phyloP scores from a whole-genome alignment of 2,329 filamentous ascomycete species.

The Pseudogymnoascus sp. region DNA sequence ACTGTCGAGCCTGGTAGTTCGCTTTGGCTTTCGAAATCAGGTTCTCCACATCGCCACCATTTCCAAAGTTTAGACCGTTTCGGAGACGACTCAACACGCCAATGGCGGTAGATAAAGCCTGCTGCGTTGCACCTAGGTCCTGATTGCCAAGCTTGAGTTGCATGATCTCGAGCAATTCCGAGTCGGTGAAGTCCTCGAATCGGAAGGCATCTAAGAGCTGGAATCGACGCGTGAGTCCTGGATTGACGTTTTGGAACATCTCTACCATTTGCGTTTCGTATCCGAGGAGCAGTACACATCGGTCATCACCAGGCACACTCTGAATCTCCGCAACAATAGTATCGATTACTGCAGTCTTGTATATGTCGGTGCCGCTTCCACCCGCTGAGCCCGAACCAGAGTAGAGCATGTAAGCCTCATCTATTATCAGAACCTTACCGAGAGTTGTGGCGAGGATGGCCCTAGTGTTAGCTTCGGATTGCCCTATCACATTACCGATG shows the following conservation, averaged over 20 bases:
- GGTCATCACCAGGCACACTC: slow-evolving; percentile 60
- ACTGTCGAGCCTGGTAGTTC: slow-evolving; percentile 22
- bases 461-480: slow-evolving; percentile 65
- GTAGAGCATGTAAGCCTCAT: slow-evolving; percentile 67
- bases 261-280: slow-evolving; percentile 62
- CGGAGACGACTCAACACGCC: slow-evolving; percentile 54
- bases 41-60: slow-evolving; percentile 68
- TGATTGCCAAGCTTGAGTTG: slow-evolving; percentile 53
- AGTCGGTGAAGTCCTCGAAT: slow-evolving; percentile 60
- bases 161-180: slow-evolving; percentile 52
- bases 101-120: slow-evolving; percentile 47
- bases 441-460: slow-evolving; percentile 56
- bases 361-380: slow-evolving; percentile 38
- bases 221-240: slow-evolving; percentile 60
- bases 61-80: slow-evolving; percentile 61
- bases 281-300: slow-evolving; percentile 63
- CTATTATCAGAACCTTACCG: slow-evolving; percentile 73
- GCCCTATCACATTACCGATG: slow-evolving; percentile 53
- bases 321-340: slow-evolving; percentile 69
- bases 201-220: slow-evolving; percentile 54
- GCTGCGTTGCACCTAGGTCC: slow-evolving; percentile 44
- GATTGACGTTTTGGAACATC: slow-evolving; percentile 70
- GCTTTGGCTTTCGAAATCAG: slow-evolving; percentile 48
- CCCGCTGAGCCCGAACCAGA: slow-evolving; percentile 29
- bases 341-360: slow-evolving; percentile 59